phyloP scores from a whole-genome alignment of 305 asterid genomes.

The Plantago coronopus region DNA sequence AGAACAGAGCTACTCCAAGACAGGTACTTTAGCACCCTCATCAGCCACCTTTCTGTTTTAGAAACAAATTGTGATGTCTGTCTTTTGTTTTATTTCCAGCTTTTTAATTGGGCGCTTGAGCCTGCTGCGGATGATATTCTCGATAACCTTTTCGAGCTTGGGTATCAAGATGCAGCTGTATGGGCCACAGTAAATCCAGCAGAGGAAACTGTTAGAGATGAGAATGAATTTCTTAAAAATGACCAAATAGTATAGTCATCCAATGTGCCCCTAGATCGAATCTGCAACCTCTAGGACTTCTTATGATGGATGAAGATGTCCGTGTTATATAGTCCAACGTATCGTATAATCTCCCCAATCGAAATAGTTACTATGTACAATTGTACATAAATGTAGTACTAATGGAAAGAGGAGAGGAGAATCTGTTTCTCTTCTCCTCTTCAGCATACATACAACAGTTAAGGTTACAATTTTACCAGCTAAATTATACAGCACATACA shows the following conservation, averaged over 20 bases:
- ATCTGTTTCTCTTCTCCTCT: too few species aligned
- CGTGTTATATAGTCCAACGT: too few species aligned
- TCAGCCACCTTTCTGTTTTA: neutral
- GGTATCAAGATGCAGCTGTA: constrained; percentile 71
- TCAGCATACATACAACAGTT: too few species aligned
- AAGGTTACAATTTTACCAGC: too few species aligned
- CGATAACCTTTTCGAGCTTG: constrained; percentile 71
- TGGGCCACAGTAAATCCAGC: constrained; percentile 82
- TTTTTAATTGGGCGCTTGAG: constrained; percentile 92
- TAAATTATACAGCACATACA: too few species aligned
- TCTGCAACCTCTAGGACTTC: too few species aligned
- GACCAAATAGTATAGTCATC: constrained; percentile 12
- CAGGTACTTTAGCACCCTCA: constrained; percentile 46
- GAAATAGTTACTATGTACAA: too few species aligned
- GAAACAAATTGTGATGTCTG: constrained; percentile 1
- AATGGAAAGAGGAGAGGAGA: too few species aligned
- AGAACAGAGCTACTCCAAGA: constrained; percentile 63
- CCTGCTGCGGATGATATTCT: constrained; percentile 86
- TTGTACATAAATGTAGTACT: too few species aligned
- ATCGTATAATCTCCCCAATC: too few species aligned
- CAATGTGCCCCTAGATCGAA: neutral
- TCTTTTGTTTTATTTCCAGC: constrained; percentile 38
- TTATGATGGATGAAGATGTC: too few species aligned
- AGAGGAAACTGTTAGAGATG: constrained; percentile 49
- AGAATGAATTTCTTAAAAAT: constrained; percentile 27